These are phyloP conservation scores for Corylus avellana DNA, from an alignment of 306 rosid genomes.

Conservation along the genomic window DNA sequence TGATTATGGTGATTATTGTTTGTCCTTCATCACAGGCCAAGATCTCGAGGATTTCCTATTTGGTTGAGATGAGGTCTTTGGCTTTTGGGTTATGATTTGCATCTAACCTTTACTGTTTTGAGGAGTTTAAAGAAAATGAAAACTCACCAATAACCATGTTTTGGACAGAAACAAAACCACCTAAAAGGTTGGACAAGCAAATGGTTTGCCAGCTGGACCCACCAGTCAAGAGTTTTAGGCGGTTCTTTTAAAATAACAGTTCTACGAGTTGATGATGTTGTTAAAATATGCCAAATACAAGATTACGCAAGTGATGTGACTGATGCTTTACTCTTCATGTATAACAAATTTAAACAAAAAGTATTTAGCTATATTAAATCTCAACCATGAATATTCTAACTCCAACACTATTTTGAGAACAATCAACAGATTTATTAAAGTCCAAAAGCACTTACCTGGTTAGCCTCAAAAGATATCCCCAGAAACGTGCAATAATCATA, in stretches of 20 bases:
- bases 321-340: background rate
- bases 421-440: constrained; percentile 13
- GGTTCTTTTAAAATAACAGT: no score
- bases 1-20: no score
- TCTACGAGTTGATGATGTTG: no score
- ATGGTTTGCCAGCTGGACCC: background rate
- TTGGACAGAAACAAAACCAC: background rate
- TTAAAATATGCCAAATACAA: background rate
- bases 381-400: background rate
- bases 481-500: constrained; percentile 73
- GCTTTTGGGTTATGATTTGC: background rate
- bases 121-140: background rate
- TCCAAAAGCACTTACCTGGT: constrained; percentile 52
- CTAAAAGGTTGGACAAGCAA: background rate
- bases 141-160: background rate
- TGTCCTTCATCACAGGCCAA: background rate
- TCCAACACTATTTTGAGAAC: background rate
- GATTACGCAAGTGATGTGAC: background rate
- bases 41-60: background rate
- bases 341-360: background rate
- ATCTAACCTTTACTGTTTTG: background rate
- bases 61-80: background rate
- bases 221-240: no score
- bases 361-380: background rate
- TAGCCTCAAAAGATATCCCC: constrained; percentile 67